Evolutionary conservation across 305 asterid species (phyloP), one percentile per base, ranked within the genome.

Genomic region (Fraxinus dipetala): DNA sequence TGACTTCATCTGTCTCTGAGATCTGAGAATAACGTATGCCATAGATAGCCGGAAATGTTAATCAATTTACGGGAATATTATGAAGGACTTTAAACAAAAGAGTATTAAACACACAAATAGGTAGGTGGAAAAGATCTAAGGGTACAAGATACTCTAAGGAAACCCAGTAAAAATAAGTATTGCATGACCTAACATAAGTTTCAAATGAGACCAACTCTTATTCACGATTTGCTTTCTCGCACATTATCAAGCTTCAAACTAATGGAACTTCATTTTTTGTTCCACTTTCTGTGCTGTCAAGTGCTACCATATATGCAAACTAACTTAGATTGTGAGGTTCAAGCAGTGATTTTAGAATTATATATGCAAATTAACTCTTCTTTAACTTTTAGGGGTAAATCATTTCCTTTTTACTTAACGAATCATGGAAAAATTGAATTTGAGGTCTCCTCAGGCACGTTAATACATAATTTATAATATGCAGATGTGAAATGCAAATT

Each of bases 261-360:
- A 16, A 2, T 30, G 18, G 36, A 38, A 20, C 26, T 24, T 35
- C 28, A 48, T 22, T 72, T 70, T 67, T 35, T 4, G 24, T 67
- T 80, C 59, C 26, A 36, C 69, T 35, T 14, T 51, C 24, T 74
- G 22, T 48, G 13, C 48, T 38, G 13, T 38, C 48, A 38, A 92
- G 9, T 38, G 48, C 48, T 38, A 38, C 48, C 48, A 38, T 38
- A 11, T 38, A 38, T 38, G 2, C 13, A 43, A 51, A 43, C 54
- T 10, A 43, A 43, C 54, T 2, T 51, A 0, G 22, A 51, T 51
- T 13, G 22, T 51, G 20, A 51, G 6, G 63, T 14, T 51, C 22
- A 16, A 51, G 63, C 63, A 51, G n/a, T 11, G 16, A 43, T 11
- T 43, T 10, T 43, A 16, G 63, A 59, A 59, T 24, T 59, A 1